Percentiles rank a stretch among this genome's conserved stretches.
These are phyloP conservation scores for Ophiosphaerella herpotricha DNA, from an alignment of 2,329 filamentous ascomycete species.

Conservation along the genomic window DNA sequence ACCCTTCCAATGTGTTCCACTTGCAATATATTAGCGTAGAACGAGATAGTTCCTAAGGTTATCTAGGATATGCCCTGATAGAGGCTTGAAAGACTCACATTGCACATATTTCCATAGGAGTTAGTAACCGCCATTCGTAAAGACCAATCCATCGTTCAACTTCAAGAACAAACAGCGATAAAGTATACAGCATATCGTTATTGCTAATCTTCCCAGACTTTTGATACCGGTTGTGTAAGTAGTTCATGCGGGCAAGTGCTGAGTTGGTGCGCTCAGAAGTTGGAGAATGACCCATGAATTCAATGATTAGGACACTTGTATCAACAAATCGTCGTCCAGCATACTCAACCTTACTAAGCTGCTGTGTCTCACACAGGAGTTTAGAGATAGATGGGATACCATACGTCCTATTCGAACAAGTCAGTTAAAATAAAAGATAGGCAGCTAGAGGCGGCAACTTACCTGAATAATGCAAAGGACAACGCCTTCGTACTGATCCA, in stretches of 20 bases:
- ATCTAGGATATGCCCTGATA: neutral
- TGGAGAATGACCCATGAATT: slow-evolving; percentile 34
- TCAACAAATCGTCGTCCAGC: slow-evolving; percentile 39
- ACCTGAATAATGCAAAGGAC: slow-evolving; percentile 64
- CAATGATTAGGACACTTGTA: slow-evolving; percentile 38
- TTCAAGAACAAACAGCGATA: slow-evolving; percentile 68
- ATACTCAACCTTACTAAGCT: slow-evolving; percentile 29
- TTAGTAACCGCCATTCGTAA: slow-evolving; percentile 73
- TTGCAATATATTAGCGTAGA: slow-evolving; percentile 4
- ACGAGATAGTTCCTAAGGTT: neutral
- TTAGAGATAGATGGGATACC: slow-evolving; percentile 45
- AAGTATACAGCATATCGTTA: slow-evolving; percentile 68
- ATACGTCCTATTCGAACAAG: slow-evolving; percentile 31
- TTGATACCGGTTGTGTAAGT: slow-evolving; percentile 63
- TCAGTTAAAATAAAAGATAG: neutral
- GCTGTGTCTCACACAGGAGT: slow-evolving; percentile 40
- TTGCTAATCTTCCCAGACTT: slow-evolving; percentile 64
- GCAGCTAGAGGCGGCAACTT: neutral
- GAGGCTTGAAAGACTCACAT: slow-evolving; percentile 39
- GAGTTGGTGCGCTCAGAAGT: slow-evolving; percentile 40
- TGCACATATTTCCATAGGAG: slow-evolving; percentile 70
- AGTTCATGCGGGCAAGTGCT: slow-evolving; percentile 67
- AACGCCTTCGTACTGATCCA: slow-evolving; percentile 56
- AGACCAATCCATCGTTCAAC: slow-evolving; percentile 65
- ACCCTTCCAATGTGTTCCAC: slow-evolving; percentile 70